Conservation (phyloP, 108 stramenopile genomes). For the Aureococcus anophagefferens region DNA sequence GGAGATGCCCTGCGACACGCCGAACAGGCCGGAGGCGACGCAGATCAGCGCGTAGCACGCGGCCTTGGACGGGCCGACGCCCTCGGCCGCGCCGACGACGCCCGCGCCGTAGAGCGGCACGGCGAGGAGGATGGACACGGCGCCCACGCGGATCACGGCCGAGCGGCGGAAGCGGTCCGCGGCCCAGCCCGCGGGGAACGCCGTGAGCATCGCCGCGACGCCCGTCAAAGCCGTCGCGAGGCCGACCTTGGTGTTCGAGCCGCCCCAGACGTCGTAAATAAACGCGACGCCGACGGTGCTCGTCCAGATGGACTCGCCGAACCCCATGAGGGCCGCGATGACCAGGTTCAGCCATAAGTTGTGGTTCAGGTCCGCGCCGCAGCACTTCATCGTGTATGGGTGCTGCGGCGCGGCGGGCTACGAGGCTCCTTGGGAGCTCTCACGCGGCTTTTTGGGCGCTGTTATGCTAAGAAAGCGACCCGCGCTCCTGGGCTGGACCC, state of each 20-base stretch:
- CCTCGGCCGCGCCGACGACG: constrained; percentile 9
- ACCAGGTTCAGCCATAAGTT: background rate
- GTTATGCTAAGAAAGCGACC: no score
- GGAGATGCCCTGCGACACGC: constrained; percentile 4
- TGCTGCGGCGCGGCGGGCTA: no score
- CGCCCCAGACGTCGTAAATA: background rate
- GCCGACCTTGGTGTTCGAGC: constrained; percentile 42
- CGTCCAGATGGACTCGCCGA: background rate
- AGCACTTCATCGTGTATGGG: no score
- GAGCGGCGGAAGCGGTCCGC: background rate
- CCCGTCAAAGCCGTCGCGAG: constrained; percentile 51
- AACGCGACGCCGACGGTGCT: background rate
- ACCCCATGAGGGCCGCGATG: background rate
- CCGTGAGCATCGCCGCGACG: constrained; percentile 37
- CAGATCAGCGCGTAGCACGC: background rate
- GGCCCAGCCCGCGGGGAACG: constrained; percentile 35
- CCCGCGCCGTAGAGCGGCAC: constrained; percentile 8
- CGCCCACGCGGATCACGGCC: background rate
- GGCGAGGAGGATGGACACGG: constrained; percentile 24
- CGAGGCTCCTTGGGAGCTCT: no score
- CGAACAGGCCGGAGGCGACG: constrained; percentile 7
- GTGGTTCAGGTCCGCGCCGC: background rate
- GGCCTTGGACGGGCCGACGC: constrained; percentile 7
- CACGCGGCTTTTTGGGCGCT: no score
- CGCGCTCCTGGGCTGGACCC: no score